Percentiles rank a stretch among this genome's conserved stretches.
phyloP scores from a whole-genome alignment of 495 filamentous ascomycete species.

The Annulohypoxylon maeteangense region DNA sequence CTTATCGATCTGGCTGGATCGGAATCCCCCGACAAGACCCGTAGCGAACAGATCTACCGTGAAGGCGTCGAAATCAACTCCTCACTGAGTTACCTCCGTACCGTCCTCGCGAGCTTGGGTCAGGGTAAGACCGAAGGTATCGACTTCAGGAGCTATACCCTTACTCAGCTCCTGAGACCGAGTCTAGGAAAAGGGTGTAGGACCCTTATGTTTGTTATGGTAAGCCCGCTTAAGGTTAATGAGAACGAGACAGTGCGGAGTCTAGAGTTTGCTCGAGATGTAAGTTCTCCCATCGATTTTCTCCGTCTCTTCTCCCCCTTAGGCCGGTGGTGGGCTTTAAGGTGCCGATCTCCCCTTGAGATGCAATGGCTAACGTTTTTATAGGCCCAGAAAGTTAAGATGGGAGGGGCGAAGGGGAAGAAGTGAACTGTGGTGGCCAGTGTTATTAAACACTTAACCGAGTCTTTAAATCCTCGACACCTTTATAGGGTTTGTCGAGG shows the following conservation, averaged over 20 bases:
- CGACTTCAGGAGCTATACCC: constrained; percentile 95
- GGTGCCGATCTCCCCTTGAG: no score
- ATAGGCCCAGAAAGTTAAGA: constrained; percentile 49
- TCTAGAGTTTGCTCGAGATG: constrained; percentile 96
- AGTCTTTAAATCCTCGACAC: not conserved
- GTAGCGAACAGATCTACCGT: constrained; percentile 82
- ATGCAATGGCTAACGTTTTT: constrained; percentile 18
- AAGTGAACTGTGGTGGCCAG: constrained; percentile 12
- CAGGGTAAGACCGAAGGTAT: constrained; percentile 88
- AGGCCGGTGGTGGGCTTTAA: no score
- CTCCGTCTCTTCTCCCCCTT: not conserved
- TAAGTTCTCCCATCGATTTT: constrained; percentile 51
- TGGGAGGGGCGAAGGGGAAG: constrained; percentile 45
- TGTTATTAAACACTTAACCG: not conserved
- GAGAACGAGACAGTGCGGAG: constrained; percentile 93
- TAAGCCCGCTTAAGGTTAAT: constrained; percentile 90
- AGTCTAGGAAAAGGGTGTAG: constrained; percentile 95
- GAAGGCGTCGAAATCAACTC: constrained; percentile 99
- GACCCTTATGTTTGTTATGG: constrained; percentile 99
- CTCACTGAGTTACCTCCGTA: constrained; percentile 88
- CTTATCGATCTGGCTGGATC: constrained; percentile 95
- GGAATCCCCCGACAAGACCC: constrained; percentile 86
- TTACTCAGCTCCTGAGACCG: constrained; percentile 95
- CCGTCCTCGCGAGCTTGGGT: constrained; percentile 92
- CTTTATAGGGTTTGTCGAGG: not conserved